A percentile compares a stretch with the other conserved stretches of the same genome.
phyloP scores from a whole-genome alignment of 352 stramenopile genomes.

The Globisporangium lucens region DNA sequence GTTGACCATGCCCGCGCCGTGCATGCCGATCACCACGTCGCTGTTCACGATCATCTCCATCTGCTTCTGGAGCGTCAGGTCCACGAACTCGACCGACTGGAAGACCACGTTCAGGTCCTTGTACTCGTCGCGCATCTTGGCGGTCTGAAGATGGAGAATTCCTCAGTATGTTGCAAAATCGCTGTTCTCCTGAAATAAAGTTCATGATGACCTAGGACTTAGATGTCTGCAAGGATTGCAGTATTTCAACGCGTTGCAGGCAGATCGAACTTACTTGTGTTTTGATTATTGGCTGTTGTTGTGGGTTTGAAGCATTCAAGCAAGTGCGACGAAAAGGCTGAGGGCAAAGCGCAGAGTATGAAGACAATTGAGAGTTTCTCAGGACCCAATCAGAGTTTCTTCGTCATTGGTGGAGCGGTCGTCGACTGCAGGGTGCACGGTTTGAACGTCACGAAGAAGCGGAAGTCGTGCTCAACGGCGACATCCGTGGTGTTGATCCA shows the following conservation, averaged over 20 bases:
- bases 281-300: too few species aligned
- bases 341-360: not conserved
- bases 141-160: not conserved
- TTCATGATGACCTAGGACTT: not conserved
- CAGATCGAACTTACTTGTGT: too few species aligned
- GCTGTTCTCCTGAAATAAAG: not conserved
- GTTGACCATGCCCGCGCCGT: conserved; percentile 79
- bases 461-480: not conserved
- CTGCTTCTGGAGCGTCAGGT: conserved; percentile 49
- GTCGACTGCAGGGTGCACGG: not conserved
- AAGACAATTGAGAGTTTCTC: not conserved
- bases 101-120: conserved; percentile 37
- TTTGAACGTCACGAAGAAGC: not conserved
- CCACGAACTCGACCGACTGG: conserved; percentile 63
- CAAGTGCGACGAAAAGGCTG: not conserved
- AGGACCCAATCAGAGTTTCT: not conserved
- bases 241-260: not conserved
- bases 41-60: conserved; percentile 62
- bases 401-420: not conserved
- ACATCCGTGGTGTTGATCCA: not conserved
- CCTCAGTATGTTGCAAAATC: not conserved
- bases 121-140: conserved; percentile 25
- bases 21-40: conserved; percentile 81
- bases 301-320: not conserved
- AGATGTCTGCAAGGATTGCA: not conserved